These are phyloP conservation scores for Pisolithus tinctorius DNA, from an alignment of 768 basidiomycete species.

Conservation along the genomic window DNA sequence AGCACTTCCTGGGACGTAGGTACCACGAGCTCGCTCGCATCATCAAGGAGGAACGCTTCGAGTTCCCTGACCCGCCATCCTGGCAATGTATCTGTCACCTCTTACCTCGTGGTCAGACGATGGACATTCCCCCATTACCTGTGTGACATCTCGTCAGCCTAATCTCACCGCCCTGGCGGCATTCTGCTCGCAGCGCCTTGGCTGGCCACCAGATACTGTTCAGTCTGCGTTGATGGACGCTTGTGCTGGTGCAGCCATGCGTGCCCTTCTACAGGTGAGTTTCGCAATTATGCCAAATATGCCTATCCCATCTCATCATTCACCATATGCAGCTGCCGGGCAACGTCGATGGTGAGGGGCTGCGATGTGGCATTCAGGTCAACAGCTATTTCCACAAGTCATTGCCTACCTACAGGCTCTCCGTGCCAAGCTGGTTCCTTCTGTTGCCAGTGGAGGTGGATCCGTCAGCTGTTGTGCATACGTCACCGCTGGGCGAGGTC, in stretches of 20 bases:
- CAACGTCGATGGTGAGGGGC: too few relatives aligned
- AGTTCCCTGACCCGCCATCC: background rate
- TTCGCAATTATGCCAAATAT: too few relatives aligned
- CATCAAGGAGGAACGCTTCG: background rate
- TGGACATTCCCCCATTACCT: background rate
- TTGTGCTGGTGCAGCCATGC: background rate
- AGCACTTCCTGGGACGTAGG: background rate
- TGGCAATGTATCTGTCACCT: background rate
- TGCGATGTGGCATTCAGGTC: too few relatives aligned
- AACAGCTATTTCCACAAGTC: too few relatives aligned
- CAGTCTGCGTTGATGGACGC: background rate
- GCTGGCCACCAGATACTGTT: background rate
- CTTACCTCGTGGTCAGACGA: background rate
- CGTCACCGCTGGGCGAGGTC: background rate
- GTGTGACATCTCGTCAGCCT: background rate
- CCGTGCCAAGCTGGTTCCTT: too few relatives aligned
- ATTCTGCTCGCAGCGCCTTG: background rate
- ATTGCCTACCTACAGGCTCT: too few relatives aligned
- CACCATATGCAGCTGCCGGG: background rate
- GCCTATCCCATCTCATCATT: too few relatives aligned
- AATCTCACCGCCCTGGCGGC: background rate
- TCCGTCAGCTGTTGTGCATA: background rate
- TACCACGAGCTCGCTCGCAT: background rate
- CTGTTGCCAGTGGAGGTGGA: background rate
- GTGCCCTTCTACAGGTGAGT: background rate